phyloP scores from a whole-genome alignment of 495 filamentous ascomycete species.

The Annulohypoxylon bovei region DNA sequence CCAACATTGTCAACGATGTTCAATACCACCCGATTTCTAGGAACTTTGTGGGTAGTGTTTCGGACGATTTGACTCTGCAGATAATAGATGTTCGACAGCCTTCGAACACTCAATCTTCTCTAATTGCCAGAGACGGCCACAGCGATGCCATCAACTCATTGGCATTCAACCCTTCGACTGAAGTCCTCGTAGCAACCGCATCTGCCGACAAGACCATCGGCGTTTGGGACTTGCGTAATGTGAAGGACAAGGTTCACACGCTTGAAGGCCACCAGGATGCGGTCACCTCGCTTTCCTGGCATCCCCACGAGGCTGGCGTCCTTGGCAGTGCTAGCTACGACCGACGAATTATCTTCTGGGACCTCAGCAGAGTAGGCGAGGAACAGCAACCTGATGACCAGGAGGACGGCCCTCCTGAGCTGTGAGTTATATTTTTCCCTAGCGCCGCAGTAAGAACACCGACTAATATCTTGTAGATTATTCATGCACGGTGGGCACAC shows the following conservation, averaged over 20 bases:
- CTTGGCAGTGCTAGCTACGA: conserved; percentile 93
- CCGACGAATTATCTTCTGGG: conserved; percentile 95
- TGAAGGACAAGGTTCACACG: conserved; percentile 84
- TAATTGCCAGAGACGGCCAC: conserved; percentile 74
- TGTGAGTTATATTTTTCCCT: conserved; percentile 68
- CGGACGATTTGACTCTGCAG: conserved; percentile 92
- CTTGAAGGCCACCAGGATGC: conserved; percentile 86
- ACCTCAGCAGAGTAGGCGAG: conserved; percentile 86
- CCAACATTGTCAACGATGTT: conserved; percentile 93
- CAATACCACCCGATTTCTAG: conserved; percentile 88
- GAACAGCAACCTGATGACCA: conserved; percentile 94
- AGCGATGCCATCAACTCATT: conserved; percentile 93
- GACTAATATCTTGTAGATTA: conserved; percentile 61
- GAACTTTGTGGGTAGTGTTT: conserved; percentile 88
- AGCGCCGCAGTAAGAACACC: not conserved
- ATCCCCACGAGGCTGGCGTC: conserved; percentile 86
- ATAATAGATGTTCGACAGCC: conserved; percentile 83
- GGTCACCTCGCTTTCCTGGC: conserved; percentile 92
- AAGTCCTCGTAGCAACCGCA: conserved; percentile 88
- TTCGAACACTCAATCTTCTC: conserved; percentile 69
- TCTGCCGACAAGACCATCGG: conserved; percentile 95
- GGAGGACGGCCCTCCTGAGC: conserved; percentile 96
- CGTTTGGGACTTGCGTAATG: conserved; percentile 92
- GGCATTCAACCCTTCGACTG: conserved; percentile 88
- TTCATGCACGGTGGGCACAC: conserved; percentile 99